Evolutionary conservation across 2,329 filamentous ascomycete species (phyloP).

Genomic region (Amesomyces nigricolor): DNA sequence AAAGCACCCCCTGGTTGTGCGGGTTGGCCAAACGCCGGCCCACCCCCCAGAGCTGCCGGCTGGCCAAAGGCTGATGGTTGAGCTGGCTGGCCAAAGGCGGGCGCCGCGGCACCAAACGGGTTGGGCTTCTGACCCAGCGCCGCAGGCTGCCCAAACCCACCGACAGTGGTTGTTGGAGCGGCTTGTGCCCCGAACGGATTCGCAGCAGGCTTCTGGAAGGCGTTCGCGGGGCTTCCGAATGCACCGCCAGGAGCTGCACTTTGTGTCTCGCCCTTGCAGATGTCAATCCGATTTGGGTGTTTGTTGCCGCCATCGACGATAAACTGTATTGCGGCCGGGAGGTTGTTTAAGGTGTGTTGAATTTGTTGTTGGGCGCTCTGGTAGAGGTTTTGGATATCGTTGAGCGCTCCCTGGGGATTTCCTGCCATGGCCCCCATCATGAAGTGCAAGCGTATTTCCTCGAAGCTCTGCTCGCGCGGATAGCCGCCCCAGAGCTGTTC

Average conservation of each 20-base stretch:
- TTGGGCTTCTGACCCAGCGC: slow-evolving; percentile 31
- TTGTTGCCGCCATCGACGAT: slow-evolving; percentile 59
- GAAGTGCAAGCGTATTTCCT: slow-evolving; percentile 79
- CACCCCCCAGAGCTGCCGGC: slow-evolving; percentile 10
- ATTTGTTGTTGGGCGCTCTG: slow-evolving; percentile 65
- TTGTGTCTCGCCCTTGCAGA: slow-evolving; percentile 46
- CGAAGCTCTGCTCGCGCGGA: slow-evolving; percentile 76
- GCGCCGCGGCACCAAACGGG: slow-evolving; percentile 42
- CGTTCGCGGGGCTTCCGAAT: slow-evolving; percentile 31
- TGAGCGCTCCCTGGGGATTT: slow-evolving; percentile 50
- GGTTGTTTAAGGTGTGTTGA: slow-evolving; percentile 60
- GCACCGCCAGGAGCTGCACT: slow-evolving; percentile 30
- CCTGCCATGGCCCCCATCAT: slow-evolving; percentile 53
- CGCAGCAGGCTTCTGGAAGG: slow-evolving; percentile 34
- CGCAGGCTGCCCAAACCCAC: slow-evolving; percentile 39
- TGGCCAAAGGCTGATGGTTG: slow-evolving; percentile 39
- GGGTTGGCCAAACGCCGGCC: slow-evolving; percentile 35
- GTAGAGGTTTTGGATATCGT: slow-evolving; percentile 56
- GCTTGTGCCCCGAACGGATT: slow-evolving; percentile 41
- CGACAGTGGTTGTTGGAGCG: neutral
- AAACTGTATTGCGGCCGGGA: slow-evolving; percentile 67
- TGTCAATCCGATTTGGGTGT: slow-evolving; percentile 70
- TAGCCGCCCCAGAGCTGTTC: slow-evolving; percentile 78
- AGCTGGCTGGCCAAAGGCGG: slow-evolving; percentile 29
- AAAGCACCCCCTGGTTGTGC: slow-evolving; percentile 23